Base-by-base conservation (phyloP, 805 yeast genomes). In the Cyberlindnera euphorbiiphila region DNA sequence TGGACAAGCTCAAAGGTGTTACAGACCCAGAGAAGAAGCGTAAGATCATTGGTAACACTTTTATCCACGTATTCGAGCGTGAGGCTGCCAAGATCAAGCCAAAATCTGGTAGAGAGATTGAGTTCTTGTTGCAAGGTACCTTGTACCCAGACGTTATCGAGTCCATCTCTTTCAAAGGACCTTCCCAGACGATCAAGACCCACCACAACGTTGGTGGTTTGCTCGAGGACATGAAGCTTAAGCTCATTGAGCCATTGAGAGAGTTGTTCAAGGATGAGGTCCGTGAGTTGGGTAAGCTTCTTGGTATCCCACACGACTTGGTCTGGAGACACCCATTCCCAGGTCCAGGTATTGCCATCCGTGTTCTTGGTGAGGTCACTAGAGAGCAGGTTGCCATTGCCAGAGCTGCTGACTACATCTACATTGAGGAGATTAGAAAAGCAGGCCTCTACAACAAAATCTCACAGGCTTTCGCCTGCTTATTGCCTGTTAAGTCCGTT, bases 241-340 rank as follows among this genome's bases (percentile, higher is more conserved):
- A 93, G 71, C 81, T 93, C 60, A 93, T 93, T 57, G 99, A 93
- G 76, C 99, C 99, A 40, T 77, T 93, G 63, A 84, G 99, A 68
- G 99, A 93, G 73, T 76, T 93, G 58, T 93, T 93, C 78, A 93
- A 93, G 71, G 99, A 93, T 65, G 99, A 93, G 74, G 99, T 93
- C 42, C 87, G 99, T 68, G 85, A 82, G 55, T 72, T 93, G 53
- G 99, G 99, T 68, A 86, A 87, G 71, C 68, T 93, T 37, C 70
- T 93, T 69, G 96, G 96, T 34, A 91, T 93, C 55, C 94, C 97
- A 24, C 93, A 86, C 60, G 98, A 93, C 55, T 76, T 93, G 54
- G 98, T 93, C 51, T 91, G 98, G 98, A 86, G 99, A 75, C 99
- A 93, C 64, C 99, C 99, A 41, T 93, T 93, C 95, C 99, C 99